A percentile compares a stretch with the other conserved stretches of the same genome.
These are phyloP conservation scores for Litsea cubeba DNA, from an alignment of 164 flowering plant species.

Conservation along the genomic window DNA sequence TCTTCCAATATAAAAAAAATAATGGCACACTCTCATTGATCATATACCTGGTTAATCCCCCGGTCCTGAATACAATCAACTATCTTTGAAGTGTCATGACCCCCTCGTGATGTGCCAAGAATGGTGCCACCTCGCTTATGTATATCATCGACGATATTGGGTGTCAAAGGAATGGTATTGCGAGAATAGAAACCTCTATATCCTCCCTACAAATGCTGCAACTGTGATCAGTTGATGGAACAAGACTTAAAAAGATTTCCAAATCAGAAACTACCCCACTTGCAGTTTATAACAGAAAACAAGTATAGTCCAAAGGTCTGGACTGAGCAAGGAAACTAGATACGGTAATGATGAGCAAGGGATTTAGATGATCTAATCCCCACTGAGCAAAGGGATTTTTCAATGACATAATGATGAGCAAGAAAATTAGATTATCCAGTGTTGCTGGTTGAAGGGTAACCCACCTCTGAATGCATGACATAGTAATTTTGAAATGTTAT, in stretches of 20 bases:
- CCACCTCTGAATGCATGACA: too few relatives aligned
- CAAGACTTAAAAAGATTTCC: not conserved
- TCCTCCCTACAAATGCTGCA: conserved; percentile 66
- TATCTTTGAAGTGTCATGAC: conserved; percentile 77
- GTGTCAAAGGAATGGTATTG: conserved; percentile 65
- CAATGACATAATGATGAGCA: too few relatives aligned
- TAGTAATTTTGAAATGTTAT: too few relatives aligned
- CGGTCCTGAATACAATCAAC: conserved; percentile 96
- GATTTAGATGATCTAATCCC: too few relatives aligned
- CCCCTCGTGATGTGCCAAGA: conserved; percentile 92
- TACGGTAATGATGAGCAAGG: too few relatives aligned
- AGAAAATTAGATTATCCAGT: too few relatives aligned
- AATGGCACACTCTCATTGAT: not conserved
- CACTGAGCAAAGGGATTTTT: too few relatives aligned
- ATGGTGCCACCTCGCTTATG: conserved; percentile 97
- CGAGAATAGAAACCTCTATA: conserved; percentile 85
- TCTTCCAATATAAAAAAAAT: not conserved
- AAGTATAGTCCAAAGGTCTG: too few relatives aligned
- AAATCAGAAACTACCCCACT: not conserved
- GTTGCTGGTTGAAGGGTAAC: too few relatives aligned
- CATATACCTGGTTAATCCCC: conserved; percentile 81
- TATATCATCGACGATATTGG: conserved; percentile 76
- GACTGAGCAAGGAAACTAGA: too few relatives aligned
- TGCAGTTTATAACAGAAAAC: not conserved
- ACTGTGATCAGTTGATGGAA: conserved; percentile 3